Evolutionary conservation across 139 green algal species (phyloP).

Genomic region (Chlamydomonas incerta): DNA sequence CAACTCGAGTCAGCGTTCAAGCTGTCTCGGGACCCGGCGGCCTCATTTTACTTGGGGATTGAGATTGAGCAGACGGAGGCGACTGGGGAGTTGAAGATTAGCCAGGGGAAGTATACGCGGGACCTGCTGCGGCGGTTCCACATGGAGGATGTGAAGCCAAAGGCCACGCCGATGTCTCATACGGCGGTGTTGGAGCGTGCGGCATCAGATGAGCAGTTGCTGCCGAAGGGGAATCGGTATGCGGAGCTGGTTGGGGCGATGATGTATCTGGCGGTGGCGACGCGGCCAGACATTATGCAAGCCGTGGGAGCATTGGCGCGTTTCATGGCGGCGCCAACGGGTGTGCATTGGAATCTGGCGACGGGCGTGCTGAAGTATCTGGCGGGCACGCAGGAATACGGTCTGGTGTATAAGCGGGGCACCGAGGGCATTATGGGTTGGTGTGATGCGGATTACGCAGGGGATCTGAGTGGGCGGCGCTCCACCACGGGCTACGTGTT

Average conservation of each 20-base stretch:
- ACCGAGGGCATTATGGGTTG: neutral
- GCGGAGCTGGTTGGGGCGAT: constrained; percentile 41
- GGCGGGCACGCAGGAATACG: neutral
- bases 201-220: neutral
- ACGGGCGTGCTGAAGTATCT: constrained; percentile 34
- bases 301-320: constrained; percentile 41
- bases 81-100: neutral
- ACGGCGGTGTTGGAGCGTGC: neutral
- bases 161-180: neutral
- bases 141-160: too few relatives aligned
- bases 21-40: neutral
- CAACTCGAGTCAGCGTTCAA: neutral
- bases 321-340: neutral
- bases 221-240: neutral
- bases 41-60: neutral
- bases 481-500: constrained; percentile 28
- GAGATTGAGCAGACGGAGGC: neutral
- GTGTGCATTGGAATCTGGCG: constrained; percentile 51
- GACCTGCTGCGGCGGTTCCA: neutral
- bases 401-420: neutral
- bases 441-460: neutral
- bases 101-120: neutral
- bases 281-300: constrained; percentile 54
- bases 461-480: neutral
- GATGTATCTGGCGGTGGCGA: constrained; percentile 49